Evolutionary conservation across 129 eudicot species (phyloP).

Genomic region (Centella asiatica): DNA sequence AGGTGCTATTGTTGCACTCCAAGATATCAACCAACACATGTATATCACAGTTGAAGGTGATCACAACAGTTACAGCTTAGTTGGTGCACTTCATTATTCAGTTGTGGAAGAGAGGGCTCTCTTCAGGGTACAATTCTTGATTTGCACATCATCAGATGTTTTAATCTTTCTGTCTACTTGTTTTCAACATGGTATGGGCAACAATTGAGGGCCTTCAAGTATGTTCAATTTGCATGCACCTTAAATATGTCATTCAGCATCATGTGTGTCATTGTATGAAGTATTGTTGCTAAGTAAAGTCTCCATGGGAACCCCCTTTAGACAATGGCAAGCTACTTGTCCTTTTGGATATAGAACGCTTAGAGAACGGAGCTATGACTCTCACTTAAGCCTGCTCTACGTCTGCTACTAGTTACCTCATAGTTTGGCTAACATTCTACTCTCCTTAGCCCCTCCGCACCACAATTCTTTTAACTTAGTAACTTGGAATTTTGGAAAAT

Average conservation of each 20-base stretch:
- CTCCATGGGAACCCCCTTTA: not conserved
- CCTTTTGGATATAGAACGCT: not conserved
- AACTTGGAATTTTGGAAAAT: too few species aligned
- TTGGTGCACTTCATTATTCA: slow-evolving; percentile 83
- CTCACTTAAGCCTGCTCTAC: not conserved
- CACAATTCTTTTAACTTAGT: too few species aligned
- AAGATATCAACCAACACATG: slow-evolving; percentile 82
- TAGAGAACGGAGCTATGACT: not conserved
- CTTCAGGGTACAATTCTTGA: slow-evolving; percentile 60
- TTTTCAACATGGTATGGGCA: not conserved
- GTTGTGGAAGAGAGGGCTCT: slow-evolving; percentile 71
- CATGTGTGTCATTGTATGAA: not conserved
- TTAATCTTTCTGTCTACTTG: not conserved
- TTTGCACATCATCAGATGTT: slow-evolving; percentile 7
- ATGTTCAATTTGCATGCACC: not conserved
- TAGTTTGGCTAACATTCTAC: not conserved
- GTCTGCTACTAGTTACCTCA: not conserved
- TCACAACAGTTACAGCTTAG: slow-evolving; percentile 47
- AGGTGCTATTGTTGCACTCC: slow-evolving; percentile 79
- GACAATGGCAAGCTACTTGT: not conserved
- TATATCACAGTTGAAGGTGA: slow-evolving; percentile 63
- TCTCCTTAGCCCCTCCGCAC: too few species aligned
- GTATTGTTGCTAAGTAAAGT: not conserved
- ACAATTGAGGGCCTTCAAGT: not conserved
- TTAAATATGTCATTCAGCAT: not conserved